Evolutionary conservation across 352 stramenopile species (phyloP).

Genomic region (Globisporangium spinosum): DNA sequence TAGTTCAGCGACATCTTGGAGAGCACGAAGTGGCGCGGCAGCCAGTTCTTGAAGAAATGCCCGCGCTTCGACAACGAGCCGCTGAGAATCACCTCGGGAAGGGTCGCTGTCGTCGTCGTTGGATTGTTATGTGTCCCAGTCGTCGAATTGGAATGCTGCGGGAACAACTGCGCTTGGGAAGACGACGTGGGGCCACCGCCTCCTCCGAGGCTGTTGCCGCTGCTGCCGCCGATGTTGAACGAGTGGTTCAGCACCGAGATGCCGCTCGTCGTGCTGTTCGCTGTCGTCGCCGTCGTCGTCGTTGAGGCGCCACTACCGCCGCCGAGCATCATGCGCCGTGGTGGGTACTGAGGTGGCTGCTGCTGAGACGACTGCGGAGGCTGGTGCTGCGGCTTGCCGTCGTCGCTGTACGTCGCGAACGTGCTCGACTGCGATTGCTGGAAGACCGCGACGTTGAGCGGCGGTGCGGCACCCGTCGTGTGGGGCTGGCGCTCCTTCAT

Average conservation of each 20-base stretch:
- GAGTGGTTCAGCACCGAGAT: constrained; percentile 14
- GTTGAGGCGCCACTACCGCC: background rate
- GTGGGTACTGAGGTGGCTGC: background rate
- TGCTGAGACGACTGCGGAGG: background rate
- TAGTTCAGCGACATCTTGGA: constrained; percentile 55
- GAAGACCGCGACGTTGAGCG: constrained; percentile 17
- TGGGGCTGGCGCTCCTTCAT: background rate
- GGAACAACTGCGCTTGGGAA: background rate
- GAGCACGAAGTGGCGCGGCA: constrained; percentile 67
- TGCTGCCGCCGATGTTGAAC: constrained; percentile 5
- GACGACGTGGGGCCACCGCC: background rate
- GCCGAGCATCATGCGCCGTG: constrained; percentile 9
- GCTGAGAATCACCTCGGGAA: constrained; percentile 47
- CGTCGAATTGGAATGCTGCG: background rate
- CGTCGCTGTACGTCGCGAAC: constrained; percentile 13
- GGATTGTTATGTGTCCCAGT: background rate
- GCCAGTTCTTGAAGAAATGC: constrained; percentile 76
- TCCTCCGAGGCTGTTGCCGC: background rate
- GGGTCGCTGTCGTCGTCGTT: background rate
- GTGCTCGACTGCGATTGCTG: constrained; percentile 16
- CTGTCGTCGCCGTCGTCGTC: background rate
- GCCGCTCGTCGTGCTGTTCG: background rate
- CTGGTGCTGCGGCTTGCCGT: constrained; percentile 16
- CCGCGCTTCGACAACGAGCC: constrained; percentile 62
- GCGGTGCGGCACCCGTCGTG: constrained; percentile 10